Percentiles rank a stretch among this genome's conserved stretches.
phyloP scores from a whole-genome alignment of 192 early-diverging fungal genomes.

The Jimgerdemannia flammicorona region DNA sequence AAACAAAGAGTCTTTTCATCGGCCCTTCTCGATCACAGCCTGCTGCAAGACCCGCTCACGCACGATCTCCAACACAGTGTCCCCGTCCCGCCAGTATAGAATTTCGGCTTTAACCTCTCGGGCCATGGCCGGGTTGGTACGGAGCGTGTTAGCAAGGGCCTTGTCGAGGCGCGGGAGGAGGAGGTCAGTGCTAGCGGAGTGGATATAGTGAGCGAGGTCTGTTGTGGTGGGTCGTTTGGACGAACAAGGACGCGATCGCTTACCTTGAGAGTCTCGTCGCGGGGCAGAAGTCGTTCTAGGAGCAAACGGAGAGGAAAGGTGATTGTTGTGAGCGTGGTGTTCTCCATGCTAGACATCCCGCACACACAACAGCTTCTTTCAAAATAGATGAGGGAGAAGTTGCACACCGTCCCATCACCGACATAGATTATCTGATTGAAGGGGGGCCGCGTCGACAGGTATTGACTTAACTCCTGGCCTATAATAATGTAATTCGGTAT shows the following conservation, averaged over 20 bases:
- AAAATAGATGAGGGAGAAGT: not conserved
- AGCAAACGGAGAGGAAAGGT: not conserved
- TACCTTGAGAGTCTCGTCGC: slow-evolving; percentile 6
- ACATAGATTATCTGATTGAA: slow-evolving; percentile 24
- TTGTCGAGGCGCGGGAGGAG: slow-evolving; percentile 13
- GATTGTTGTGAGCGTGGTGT: not conserved
- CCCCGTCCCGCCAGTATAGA: slow-evolving; percentile 12
- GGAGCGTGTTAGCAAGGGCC: slow-evolving; percentile 5
- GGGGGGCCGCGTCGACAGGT: slow-evolving; percentile 11
- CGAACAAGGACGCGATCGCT: not conserved
- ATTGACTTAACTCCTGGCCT: slow-evolving; percentile 19
- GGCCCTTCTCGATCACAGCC: not conserved
- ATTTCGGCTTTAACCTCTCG: slow-evolving; percentile 9
- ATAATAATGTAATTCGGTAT: slow-evolving; percentile 1
- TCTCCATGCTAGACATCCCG: too few relatives aligned
- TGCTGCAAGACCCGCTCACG: not conserved
- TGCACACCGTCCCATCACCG: slow-evolving; percentile 22
- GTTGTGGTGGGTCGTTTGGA: not conserved
- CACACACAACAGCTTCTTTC: too few relatives aligned
- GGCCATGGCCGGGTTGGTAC: not conserved
- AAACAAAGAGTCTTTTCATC: too few relatives aligned
- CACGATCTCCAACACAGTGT: not conserved
- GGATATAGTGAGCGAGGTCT: not conserved
- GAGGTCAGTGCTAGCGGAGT: slow-evolving; percentile 4
- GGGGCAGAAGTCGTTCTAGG: slow-evolving; percentile 27